Conservation (phyloP, 163 green algal species). For the Chlorella variabilis region DNA sequence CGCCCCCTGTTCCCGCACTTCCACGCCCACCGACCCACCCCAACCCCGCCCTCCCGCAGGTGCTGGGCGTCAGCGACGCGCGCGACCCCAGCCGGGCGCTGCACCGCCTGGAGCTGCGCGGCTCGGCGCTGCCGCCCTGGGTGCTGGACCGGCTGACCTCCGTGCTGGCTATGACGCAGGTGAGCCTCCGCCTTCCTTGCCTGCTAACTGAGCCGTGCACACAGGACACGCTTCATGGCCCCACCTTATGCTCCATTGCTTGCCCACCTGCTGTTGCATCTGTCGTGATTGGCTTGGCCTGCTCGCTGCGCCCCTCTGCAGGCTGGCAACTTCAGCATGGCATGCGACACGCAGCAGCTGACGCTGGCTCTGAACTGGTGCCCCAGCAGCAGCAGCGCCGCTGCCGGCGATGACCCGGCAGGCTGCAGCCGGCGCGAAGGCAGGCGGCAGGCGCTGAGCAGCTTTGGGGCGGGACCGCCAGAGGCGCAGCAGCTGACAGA, state of each 20-base stretch:
- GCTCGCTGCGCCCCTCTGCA: background rate
- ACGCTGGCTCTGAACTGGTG: slow-evolving; percentile 42
- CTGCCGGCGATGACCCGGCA: background rate
- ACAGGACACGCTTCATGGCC: too few species aligned
- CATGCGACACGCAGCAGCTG: slow-evolving; percentile 33
- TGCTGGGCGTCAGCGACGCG: slow-evolving; percentile 3
- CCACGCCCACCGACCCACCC: too few species aligned
- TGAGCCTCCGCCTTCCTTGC: background rate
- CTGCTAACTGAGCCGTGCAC: too few species aligned
- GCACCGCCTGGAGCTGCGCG: slow-evolving; percentile 50
- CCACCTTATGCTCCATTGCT: too few species aligned
- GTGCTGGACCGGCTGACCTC: slow-evolving; percentile 41
- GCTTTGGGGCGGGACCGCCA: background rate
- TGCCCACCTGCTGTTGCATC: background rate
- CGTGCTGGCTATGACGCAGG: slow-evolving; percentile 32
- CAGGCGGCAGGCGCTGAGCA: background rate
- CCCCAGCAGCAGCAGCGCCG: background rate
- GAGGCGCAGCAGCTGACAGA: slow-evolving; percentile 1
- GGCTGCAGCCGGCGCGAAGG: background rate
- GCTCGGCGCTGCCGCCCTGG: slow-evolving; percentile 46
- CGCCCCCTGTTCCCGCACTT: too few species aligned
- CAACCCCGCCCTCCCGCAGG: background rate
- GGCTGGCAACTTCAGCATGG: slow-evolving; percentile 28
- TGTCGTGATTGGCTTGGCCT: background rate
- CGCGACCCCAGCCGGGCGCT: background rate